These are phyloP conservation scores for Bertia moriformis DNA, from an alignment of 2,329 filamentous ascomycete genomes.

Conservation along the genomic window DNA sequence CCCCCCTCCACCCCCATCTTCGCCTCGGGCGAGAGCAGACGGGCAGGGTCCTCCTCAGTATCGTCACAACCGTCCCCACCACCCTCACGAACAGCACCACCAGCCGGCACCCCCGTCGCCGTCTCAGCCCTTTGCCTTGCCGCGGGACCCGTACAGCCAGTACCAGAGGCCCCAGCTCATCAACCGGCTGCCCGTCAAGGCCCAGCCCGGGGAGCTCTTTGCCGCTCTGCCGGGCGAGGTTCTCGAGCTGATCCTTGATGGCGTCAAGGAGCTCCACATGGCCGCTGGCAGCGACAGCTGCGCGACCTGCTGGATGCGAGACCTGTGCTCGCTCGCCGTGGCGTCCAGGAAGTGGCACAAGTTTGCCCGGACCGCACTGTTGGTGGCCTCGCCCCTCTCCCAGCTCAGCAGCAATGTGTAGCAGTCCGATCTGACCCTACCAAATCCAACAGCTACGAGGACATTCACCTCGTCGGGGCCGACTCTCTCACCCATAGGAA, in stretches of 20 bases:
- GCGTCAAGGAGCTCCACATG: conserved; percentile 36
- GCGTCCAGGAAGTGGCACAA: conserved; percentile 35
- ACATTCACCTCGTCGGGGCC: conserved; percentile 42
- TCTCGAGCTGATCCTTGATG: conserved; percentile 36
- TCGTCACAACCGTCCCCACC: no score
- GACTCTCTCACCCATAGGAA: conserved; percentile 41
- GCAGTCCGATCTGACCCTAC: not conserved
- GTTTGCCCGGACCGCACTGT: conserved; percentile 34
- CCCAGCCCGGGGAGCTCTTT: conserved; percentile 34
- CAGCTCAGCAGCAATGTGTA: no score
- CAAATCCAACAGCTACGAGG: conserved; percentile 33
- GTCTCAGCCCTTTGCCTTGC: not conserved
- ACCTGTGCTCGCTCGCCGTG: conserved; percentile 34
- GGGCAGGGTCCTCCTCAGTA: no score
- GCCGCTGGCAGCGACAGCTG: conserved; percentile 32
- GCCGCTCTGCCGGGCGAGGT: conserved; percentile 42
- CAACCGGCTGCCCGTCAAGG: conserved; percentile 11
- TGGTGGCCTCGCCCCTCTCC: conserved; percentile 16
- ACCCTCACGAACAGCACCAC: no score
- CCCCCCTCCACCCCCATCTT: no score
- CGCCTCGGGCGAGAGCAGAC: no score
- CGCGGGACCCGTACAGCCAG: no score
- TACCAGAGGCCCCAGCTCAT: not conserved
- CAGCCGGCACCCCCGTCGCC: not conserved
- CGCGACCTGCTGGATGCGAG: conserved; percentile 51